Evolutionary conservation across 306 rosid species (phyloP).

Genomic region (cucumber (Cucumis sativus)): DNA sequence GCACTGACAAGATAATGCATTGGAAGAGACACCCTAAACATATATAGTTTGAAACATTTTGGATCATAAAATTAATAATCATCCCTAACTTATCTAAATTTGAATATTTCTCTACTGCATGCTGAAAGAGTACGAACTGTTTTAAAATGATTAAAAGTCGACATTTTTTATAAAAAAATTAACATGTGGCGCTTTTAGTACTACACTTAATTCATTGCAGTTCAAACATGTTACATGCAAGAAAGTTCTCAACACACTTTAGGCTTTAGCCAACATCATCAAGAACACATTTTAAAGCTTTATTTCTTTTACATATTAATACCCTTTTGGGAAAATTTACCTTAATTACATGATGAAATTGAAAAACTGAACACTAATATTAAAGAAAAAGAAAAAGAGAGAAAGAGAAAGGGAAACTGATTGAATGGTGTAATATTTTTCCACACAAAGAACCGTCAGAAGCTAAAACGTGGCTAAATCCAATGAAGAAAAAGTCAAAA

Average conservation of each 20-base stretch:
- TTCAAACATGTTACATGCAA: neutral
- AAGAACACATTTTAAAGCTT: too few relatives aligned
- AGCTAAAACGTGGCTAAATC: neutral
- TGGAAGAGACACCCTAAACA: neutral
- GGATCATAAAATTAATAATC: neutral
- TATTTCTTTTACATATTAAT: too few relatives aligned
- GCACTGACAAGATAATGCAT: neutral
- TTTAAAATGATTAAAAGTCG: neutral
- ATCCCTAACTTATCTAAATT: neutral
- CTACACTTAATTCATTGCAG: too few relatives aligned
- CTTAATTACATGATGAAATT: too few relatives aligned
- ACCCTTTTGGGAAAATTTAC: too few relatives aligned
- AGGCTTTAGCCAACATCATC: too few relatives aligned
- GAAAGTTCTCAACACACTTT: too few relatives aligned
- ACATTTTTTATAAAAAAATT: too few relatives aligned
- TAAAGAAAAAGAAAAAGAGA: too few relatives aligned
- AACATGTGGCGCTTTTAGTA: neutral
- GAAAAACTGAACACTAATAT: too few relatives aligned
- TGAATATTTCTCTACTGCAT: too few relatives aligned
- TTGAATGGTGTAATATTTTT: neutral
- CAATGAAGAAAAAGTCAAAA: neutral
- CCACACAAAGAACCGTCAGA: neutral
- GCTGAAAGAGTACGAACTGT: too few relatives aligned
- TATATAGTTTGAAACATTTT: neutral
- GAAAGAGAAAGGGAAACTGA: neutral